A percentile compares a stretch with the other conserved stretches of the same genome.
phyloP scores from a whole-genome alignment of 495 filamentous ascomycete species.

The Daldinia grandis region DNA sequence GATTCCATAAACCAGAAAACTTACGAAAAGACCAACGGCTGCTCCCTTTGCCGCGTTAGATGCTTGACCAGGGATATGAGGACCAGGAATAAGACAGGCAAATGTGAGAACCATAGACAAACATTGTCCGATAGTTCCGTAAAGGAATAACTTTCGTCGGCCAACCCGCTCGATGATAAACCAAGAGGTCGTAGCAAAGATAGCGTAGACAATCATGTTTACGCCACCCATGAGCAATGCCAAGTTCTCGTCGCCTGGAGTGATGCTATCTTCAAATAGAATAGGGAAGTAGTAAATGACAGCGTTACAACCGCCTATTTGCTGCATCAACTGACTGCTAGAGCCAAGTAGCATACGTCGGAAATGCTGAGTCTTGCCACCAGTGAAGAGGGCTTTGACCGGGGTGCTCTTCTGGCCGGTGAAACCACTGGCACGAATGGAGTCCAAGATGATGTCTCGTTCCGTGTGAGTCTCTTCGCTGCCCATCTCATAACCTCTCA shows the following conservation, averaged over 20 bases:
- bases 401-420: conserved; percentile 52
- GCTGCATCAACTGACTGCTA: conserved; percentile 72
- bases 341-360: conserved; percentile 64
- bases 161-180: conserved; percentile 81
- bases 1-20: conserved; percentile 42
- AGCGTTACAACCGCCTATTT: conserved; percentile 74
- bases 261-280: background rate
- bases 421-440: conserved; percentile 59
- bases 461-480: conserved; percentile 62
- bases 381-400: conserved; percentile 60
- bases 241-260: conserved; percentile 49
- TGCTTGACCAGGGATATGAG: conserved; percentile 36
- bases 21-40: conserved; percentile 60
- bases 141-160: conserved; percentile 74
- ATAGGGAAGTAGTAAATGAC: conserved; percentile 31
- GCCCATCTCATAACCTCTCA: conserved; percentile 62
- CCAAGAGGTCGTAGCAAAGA: conserved; percentile 81
- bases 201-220: conserved; percentile 81
- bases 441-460: conserved; percentile 67
- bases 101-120: conserved; percentile 75
- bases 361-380: conserved; percentile 67
- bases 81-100: conserved; percentile 67
- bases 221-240: conserved; percentile 77
- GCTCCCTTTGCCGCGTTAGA: conserved; percentile 37
- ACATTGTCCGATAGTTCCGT: conserved; percentile 73